Conservation (phyloP, 2,329 filamentous ascomycete species). For the Epichloe scottii region DNA sequence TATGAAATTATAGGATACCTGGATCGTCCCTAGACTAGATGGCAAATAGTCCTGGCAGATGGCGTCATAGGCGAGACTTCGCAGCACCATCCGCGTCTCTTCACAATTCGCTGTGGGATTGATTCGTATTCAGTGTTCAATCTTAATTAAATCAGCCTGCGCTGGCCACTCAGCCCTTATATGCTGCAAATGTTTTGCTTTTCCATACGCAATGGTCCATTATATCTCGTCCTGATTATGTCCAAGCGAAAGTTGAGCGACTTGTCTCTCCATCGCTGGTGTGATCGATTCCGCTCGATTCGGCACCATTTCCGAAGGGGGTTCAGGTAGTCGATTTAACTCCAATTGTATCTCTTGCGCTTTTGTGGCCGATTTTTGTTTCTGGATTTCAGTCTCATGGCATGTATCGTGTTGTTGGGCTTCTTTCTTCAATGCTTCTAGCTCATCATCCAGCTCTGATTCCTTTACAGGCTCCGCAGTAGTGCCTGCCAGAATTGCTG, state of each 20-base stretch:
- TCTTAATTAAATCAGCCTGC: background rate
- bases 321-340: constrained; percentile 36
- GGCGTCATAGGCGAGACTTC: background rate
- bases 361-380: constrained; percentile 28
- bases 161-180: background rate
- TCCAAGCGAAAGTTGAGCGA: constrained; percentile 17
- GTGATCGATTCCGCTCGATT: constrained; percentile 17
- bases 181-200: no score
- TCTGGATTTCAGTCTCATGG: constrained; percentile 32
- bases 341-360: constrained; percentile 39
- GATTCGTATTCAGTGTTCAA: background rate
- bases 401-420: constrained; percentile 36
- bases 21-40: background rate
- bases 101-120: background rate
- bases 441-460: constrained; percentile 73
- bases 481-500: constrained; percentile 57
- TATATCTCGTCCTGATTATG: background rate
- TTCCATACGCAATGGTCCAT: background rate
- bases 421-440: constrained; percentile 59
- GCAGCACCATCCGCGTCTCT: background rate
- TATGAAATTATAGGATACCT: background rate
- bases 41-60: background rate
- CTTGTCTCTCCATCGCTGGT: constrained; percentile 26
- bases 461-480: constrained; percentile 53
- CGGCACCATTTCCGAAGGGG: constrained; percentile 23